phyloP scores from a whole-genome alignment of 2,329 filamentous ascomycete genomes.

The Atkinsonella hypoxylon region DNA sequence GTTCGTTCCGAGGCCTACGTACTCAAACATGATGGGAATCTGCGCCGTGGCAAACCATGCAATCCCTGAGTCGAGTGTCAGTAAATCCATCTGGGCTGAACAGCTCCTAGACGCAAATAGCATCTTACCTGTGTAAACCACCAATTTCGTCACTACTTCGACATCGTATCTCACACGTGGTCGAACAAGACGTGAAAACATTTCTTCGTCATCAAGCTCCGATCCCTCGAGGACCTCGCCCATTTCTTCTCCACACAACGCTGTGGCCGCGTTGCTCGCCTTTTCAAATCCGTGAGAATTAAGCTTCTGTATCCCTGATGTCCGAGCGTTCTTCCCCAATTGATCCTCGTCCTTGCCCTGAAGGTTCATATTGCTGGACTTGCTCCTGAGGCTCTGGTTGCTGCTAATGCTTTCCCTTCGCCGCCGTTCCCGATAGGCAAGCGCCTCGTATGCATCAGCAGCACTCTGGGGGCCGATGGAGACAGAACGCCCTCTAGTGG shows the following conservation, averaged over 20 bases:
- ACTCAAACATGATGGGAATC: slow-evolving; percentile 62
- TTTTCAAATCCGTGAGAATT: slow-evolving; percentile 54
- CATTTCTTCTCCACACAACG: neutral
- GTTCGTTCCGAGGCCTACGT: slow-evolving; percentile 38
- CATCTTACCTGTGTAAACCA: slow-evolving; percentile 73
- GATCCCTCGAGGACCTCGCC: slow-evolving; percentile 25
- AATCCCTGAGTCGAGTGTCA: slow-evolving; percentile 45
- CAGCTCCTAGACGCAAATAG: neutral
- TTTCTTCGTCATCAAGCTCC: slow-evolving; percentile 56
- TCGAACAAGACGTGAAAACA: slow-evolving; percentile 74
- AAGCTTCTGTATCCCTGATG: slow-evolving; percentile 33
- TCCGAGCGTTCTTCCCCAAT: slow-evolving; percentile 26
- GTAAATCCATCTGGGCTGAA: neutral
- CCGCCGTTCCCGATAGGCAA: slow-evolving; percentile 71
- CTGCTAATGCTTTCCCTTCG: slow-evolving; percentile 43
- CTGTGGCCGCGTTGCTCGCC: slow-evolving; percentile 57
- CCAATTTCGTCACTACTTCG: slow-evolving; percentile 93
- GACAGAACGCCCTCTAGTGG: slow-evolving; percentile 59
- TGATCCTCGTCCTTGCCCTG: slow-evolving; percentile 25
- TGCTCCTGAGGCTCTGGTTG: slow-evolving; percentile 34
- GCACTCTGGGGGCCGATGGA: slow-evolving; percentile 91
- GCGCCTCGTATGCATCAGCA: slow-evolving; percentile 88
- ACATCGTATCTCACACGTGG: slow-evolving; percentile 92
- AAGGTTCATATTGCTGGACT: slow-evolving; percentile 31
- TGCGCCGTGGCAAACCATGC: slow-evolving; percentile 67